A percentile compares a stretch with the other conserved stretches of the same genome.
Evolutionary conservation across 1,139 yeast species (phyloP).

Genomic region (Kurtzmaniella quercitrusa): DNA sequence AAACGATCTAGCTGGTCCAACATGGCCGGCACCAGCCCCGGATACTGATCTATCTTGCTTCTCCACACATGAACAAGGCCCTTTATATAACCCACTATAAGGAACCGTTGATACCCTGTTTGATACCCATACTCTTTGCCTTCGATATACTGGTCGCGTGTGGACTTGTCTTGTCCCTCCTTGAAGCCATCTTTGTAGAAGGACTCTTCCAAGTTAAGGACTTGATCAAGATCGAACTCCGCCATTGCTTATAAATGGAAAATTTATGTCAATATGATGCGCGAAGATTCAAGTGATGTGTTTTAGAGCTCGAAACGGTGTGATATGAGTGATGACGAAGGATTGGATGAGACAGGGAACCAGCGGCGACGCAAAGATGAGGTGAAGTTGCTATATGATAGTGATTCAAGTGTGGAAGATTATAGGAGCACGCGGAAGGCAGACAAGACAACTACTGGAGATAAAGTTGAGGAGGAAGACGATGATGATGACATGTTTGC

Average conservation of each 20-base stretch:
- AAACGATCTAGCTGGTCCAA: constrained; percentile 26
- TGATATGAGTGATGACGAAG: constrained; percentile 10
- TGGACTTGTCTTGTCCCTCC: constrained; percentile 49
- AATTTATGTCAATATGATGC: background rate
- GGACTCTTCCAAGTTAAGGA: constrained; percentile 50
- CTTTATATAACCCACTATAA: constrained; percentile 58
- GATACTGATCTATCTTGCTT: constrained; percentile 9
- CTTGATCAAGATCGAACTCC: constrained; percentile 40
- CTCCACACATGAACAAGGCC: constrained; percentile 48
- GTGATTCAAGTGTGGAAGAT: constrained; percentile 28
- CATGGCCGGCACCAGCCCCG: background rate
- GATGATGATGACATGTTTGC: constrained; percentile 41
- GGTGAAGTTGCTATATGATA: constrained; percentile 25
- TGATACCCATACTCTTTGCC: constrained; percentile 80
- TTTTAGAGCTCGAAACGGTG: background rate
- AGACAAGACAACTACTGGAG: constrained; percentile 19
- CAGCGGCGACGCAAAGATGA: constrained; percentile 17
- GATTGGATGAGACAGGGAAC: constrained; percentile 23
- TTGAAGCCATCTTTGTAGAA: constrained; percentile 58
- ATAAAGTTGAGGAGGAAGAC: constrained; percentile 12
- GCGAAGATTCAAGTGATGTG: background rate
- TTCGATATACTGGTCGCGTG: constrained; percentile 46
- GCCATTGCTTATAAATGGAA: constrained; percentile 1
- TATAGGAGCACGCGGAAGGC: constrained; percentile 10
- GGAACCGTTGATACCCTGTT: constrained; percentile 69